Conservation (phyloP, 345 rosid species). For the Garcia nutans region DNA sequence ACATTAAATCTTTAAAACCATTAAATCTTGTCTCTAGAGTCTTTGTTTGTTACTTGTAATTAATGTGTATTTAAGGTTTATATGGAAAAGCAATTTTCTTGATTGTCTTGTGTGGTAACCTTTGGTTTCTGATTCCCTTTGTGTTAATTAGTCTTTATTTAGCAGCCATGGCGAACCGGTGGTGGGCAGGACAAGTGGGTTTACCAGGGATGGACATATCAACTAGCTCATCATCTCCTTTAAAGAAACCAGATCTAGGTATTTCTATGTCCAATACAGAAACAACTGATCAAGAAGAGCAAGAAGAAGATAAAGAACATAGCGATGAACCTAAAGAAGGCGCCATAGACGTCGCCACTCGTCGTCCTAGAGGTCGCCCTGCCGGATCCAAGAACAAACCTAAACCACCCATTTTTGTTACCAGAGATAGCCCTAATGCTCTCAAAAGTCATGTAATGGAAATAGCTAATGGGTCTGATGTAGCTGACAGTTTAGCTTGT, state of each 20-base stretch:
- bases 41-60: background rate
- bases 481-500: conserved; percentile 55
- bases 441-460: conserved; percentile 69
- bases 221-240: conserved; percentile 52
- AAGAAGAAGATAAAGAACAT: conserved; percentile 51
- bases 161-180: conserved; percentile 28
- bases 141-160: background rate
- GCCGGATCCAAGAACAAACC: conserved; percentile 48
- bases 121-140: background rate
- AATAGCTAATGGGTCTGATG: conserved; percentile 55
- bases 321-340: conserved; percentile 65
- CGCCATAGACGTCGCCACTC: conserved; percentile 50
- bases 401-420: conserved; percentile 65
- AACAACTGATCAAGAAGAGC: conserved; percentile 31
- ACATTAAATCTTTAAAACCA: background rate
- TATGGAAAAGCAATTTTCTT: no score
- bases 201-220: conserved; percentile 52
- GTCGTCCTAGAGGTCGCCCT: conserved; percentile 66
- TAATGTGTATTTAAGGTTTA: background rate
- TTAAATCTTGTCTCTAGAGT: background rate
- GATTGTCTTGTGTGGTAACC: no score
- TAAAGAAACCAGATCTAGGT: conserved; percentile 73
- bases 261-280: conserved; percentile 54
- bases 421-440: conserved; percentile 69
- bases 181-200: conserved; percentile 71